These are phyloP conservation scores for Calonectria pteridis DNA, from an alignment of 2,329 filamentous ascomycete species.

Conservation along the genomic window DNA sequence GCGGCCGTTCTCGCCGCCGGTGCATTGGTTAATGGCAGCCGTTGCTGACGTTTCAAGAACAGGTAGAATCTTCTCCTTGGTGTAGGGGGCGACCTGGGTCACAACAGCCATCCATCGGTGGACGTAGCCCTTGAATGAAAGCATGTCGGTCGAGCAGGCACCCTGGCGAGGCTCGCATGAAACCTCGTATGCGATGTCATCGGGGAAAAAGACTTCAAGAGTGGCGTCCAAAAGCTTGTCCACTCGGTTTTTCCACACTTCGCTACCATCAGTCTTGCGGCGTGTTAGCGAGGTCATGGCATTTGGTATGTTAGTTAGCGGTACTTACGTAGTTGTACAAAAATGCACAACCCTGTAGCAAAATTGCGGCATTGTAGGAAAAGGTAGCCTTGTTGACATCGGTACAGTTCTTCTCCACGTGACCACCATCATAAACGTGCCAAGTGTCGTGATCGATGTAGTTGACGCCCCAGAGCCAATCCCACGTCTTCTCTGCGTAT, in stretches of 20 bases:
- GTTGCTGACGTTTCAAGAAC: constrained; percentile 69
- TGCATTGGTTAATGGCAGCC: constrained; percentile 73
- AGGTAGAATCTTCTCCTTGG: constrained; percentile 65
- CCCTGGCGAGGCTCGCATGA: constrained; percentile 70
- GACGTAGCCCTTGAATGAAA: constrained; percentile 79
- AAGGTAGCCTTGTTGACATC: constrained; percentile 68
- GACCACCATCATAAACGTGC: constrained; percentile 71
- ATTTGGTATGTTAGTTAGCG: too few relatives aligned
- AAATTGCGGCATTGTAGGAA: constrained; percentile 72
- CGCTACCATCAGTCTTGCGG: constrained; percentile 62
- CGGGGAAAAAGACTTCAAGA: constrained; percentile 64
- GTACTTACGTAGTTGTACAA: constrained; percentile 71
- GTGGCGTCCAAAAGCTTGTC: constrained; percentile 66
- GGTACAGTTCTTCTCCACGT: constrained; percentile 66
- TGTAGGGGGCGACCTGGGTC: constrained; percentile 72
- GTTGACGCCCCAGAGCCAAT: constrained; percentile 69
- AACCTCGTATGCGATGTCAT: constrained; percentile 73
- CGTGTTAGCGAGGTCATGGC: not conserved
- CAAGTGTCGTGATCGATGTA: constrained; percentile 71
- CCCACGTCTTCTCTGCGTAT: constrained; percentile 73
- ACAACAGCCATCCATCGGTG: constrained; percentile 74
- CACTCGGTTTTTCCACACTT: constrained; percentile 68
- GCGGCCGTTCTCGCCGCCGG: constrained; percentile 67
- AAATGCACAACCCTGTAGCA: constrained; percentile 69
- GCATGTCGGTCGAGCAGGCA: constrained; percentile 78